Base-by-base conservation (phyloP, 495 filamentous ascomycete species). In the Entonaema liquescens region DNA sequence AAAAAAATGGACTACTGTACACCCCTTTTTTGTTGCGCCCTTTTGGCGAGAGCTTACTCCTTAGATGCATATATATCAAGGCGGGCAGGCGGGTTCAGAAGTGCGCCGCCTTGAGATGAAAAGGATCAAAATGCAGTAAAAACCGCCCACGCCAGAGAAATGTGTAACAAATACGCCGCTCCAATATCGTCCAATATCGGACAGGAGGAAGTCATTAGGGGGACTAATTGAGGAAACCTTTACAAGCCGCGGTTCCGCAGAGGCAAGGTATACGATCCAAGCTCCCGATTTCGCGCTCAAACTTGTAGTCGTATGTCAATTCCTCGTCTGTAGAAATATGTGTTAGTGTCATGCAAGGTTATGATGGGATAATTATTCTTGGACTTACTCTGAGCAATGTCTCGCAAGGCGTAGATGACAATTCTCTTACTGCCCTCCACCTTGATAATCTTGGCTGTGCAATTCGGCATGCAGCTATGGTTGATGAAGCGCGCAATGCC, bases 281-380 rank as follows among this genome's bases (percentile, higher is more conserved):
- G 72, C 92, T 95, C 67, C 92, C 93, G 78, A 96, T 92, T 78
- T 99, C 95, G 70, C 96, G 90, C 84, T 99, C 95, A 79, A 99
- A 99, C 81, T 99, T 99, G 87, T 99, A 99, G 84, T 99, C 95
- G 84, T 99, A 99, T 3, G 95, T 99, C 68, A 99, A 88, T 80
- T 99, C 95, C 82, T 99, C 95, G 76, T 98, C 95, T 99, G 77
- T 75, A 69, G 49, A 38, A 17, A 31, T 56, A 11, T 66, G 28
- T 56, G 83, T 90, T 79, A 90, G 85, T 72, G 77, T 52, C 35
- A 47, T 44, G 40, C 28, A 40, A 36, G 44, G 12, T 25, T n/a
- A 15, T n/a, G 23, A 17, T 54, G 13, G 50, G 4, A n/a, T n/a
- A n/a, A n/a, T n/a, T 17, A 40, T 54, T 7, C 13, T 8, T 15